Base-by-base conservation (phyloP, 2,329 filamentous ascomycete genomes). In the Cladosporium phlei region DNA sequence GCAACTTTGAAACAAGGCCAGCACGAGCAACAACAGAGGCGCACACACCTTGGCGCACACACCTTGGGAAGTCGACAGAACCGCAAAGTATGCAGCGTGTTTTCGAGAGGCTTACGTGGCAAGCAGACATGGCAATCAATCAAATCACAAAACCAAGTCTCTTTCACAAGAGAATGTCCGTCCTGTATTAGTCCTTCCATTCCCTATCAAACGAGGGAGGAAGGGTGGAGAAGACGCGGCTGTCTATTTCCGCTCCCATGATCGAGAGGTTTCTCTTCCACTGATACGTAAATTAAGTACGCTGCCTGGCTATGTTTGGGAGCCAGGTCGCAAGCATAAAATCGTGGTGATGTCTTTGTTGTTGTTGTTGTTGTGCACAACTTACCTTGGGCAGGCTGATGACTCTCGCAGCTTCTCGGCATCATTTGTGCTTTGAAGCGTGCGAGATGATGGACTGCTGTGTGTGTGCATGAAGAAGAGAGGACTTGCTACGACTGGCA, bases 191-290 rank as follows among this genome's bases (percentile, higher is more conserved):
- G 45, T 47, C 45, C 45, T 47, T 40, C 34, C 17, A 12, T 29
- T 39, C 25, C 22, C 11, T 17, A 22, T 17, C 17, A 47, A 38
- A 14, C 33, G 35, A 29, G 27, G 25, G 45, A 47, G 45, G 66
- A 68, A 71, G 70, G 70, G 71, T 74, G 71, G 71, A 73, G 69
- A 67, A 70, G 71, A 73, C 71, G 69, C 66, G 69, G 71, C 66
- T 66, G 70, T 74, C 71, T 74, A 71, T 72, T 66, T 57, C 63
- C 74, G 69, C 74, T 61, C 71, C 71, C 73, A 71, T 67, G 64
- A 67, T 69, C n/a, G n/a, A n/a, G n/a, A n/a, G n/a, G n/a, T 72
- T 66, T 57, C 63, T 74, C 69, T 74, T 61, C 71, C 71, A 74
- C 71, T 67, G 64, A 67, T 69, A 27, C 63, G 66, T 33, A 33